Evolutionary conservation across 2,329 filamentous ascomycete genomes (phyloP).

Genomic region (Calonectria ilicicola): DNA sequence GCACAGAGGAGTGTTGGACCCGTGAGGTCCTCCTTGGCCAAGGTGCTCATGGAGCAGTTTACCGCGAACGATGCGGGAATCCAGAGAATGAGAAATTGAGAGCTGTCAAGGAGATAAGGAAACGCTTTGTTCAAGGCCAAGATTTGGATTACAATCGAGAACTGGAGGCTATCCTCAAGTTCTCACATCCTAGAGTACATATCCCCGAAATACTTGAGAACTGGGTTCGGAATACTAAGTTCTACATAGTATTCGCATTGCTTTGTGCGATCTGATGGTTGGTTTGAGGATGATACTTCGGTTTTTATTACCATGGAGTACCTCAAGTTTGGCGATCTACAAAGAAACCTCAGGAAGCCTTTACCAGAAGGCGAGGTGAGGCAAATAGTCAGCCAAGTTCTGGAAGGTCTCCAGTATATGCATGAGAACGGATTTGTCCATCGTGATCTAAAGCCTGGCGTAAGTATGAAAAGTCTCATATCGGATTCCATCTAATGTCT

Average conservation of each 20-base stretch:
- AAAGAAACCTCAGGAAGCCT: neutral
- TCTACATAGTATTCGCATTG: neutral
- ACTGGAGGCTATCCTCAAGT: neutral
- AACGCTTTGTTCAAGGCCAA: neutral
- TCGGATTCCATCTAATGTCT: neutral
- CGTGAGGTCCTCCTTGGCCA: neutral
- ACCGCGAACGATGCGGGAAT: neutral
- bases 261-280: neutral
- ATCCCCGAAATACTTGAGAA: too few relatives aligned
- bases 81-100: neutral
- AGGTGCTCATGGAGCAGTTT: neutral
- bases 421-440: neutral
- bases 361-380: neutral
- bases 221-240: too few relatives aligned
- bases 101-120: neutral
- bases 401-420: neutral
- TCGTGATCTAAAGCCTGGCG: neutral
- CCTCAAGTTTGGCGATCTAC: neutral
- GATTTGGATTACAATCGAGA: neutral
- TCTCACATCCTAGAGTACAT: neutral
- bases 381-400: neutral
- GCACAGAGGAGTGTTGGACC: neutral
- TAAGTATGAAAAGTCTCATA: neutral
- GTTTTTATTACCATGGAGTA: neutral
- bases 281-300: neutral